These are phyloP conservation scores for Yarrowia bubula DNA, from an alignment of 805 yeast species.

Conservation along the genomic window DNA sequence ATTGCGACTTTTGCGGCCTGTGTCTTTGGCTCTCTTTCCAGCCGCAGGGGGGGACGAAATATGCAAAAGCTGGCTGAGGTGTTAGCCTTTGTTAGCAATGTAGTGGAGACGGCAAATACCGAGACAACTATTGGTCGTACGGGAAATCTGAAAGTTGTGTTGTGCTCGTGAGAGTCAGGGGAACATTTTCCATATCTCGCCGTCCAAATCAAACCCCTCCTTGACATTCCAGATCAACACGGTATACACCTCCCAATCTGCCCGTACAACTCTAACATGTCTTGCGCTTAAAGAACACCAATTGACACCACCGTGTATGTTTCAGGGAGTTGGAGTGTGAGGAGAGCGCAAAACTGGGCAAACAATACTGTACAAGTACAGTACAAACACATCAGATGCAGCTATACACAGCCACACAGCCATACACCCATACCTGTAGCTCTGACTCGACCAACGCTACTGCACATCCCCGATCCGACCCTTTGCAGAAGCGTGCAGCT, in stretches of 20 bases:
- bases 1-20: not conserved
- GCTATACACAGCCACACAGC: not conserved
- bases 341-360: not conserved
- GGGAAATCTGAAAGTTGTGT: not conserved
- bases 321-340: not conserved
- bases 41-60: slow-evolving; percentile 26
- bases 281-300: slow-evolving; percentile 23
- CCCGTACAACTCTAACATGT: slow-evolving; percentile 11
- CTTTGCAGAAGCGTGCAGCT: slow-evolving; percentile 19
- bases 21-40: slow-evolving; percentile 9
- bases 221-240: too few species aligned
- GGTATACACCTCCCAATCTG: slow-evolving; percentile 20
- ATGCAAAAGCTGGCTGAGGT: not conserved
- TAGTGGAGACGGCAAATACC: not conserved
- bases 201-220: too few species aligned
- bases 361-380: too few species aligned
- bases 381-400: too few species aligned
- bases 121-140: not conserved
- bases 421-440: not conserved
- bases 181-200: too few species aligned
- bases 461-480: slow-evolving; percentile 25
- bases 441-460: too few species aligned
- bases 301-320: slow-evolving; percentile 9
- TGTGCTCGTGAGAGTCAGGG: not conserved
- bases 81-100: slow-evolving; percentile 6